Evolutionary conservation across 345 rosid genomes (phyloP), one percentile per base, ranked within the genome.

Genomic region (Melastoma malabathricum): DNA sequence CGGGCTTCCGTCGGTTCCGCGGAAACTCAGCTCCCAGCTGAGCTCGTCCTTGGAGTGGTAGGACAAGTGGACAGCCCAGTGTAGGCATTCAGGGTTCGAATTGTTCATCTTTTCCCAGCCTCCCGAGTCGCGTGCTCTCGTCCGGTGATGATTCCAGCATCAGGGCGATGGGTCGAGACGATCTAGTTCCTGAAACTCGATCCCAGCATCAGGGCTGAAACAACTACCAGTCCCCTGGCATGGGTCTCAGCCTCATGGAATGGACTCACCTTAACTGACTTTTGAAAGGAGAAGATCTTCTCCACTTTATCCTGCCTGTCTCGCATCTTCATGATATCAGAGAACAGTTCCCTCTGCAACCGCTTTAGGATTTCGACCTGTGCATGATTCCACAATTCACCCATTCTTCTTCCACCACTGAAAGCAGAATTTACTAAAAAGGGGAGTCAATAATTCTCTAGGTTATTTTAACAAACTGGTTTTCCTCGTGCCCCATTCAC

Each of bases 361-460:
- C 95, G 76, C 84, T 90, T 90, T 79, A 90, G 67, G 58, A 84
- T 90, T 62, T 86, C 95, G 74, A 86, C 80, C 96, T 86, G 83
- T 54, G 56, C 51, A 59, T 8, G 49, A 56, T 46, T 58, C 53
- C 53, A 52, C 10, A 19, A 51, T 34, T 5, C 15, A 18, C 41
- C 41, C 2, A 34, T 34, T 8, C 41, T 34, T 34, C 41, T 34
- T 34, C 41, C 41, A 34, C 41, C 12, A 34, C n/a, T 8, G 1
- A 34, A 34, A 9, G 2, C 41, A 34, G 41, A 34, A 34, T 34
- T 9, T 8, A 34, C 2, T 7, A 34, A 34, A 34, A 34, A 6
- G 41, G 41, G 1, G 2, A 34, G 41, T 9, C 38, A 31, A 31
- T 31, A 1, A 5, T 5, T 31, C 38, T 31, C 9, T 31, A 5